phyloP scores from a whole-genome alignment of 495 filamentous ascomycete genomes.

The Neurospora sp. region DNA sequence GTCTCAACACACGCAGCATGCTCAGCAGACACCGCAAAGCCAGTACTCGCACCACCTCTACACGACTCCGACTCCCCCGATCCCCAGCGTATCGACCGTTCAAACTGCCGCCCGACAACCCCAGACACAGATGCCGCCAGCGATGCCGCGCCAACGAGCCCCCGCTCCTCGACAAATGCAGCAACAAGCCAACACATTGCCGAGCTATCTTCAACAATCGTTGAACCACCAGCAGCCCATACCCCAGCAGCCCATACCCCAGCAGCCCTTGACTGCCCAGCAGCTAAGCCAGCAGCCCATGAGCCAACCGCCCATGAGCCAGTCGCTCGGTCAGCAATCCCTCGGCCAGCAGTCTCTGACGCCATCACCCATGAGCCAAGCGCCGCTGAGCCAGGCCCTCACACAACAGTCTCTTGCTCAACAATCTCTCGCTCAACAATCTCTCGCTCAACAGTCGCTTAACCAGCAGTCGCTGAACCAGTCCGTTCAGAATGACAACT shows the following conservation, averaged over 20 bases:
- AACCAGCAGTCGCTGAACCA: conserved; percentile 20
- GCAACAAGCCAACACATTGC: conserved; percentile 13
- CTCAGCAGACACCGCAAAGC: conserved; percentile 8
- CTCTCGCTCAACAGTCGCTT: conserved; percentile 8
- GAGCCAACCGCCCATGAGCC: conserved; percentile 8
- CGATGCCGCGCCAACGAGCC: conserved; percentile 27
- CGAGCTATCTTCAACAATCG: conserved; percentile 26
- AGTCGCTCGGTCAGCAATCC: conserved; percentile 13
- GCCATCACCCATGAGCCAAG: conserved; percentile 6
- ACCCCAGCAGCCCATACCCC: conserved; percentile 10
- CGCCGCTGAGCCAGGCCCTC: conserved; percentile 13
- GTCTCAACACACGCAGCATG: conserved; percentile 5
- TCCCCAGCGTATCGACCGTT: conserved; percentile 25
- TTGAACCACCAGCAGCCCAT: conserved; percentile 21
- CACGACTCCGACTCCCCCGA: conserved; percentile 25
- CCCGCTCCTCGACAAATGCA: conserved; percentile 26
- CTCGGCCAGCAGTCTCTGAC: conserved; percentile 5
- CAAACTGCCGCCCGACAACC: conserved; percentile 31
- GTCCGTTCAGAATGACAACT: conserved; percentile 18
- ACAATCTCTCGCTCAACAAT: conserved; percentile 11
- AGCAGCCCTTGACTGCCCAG: conserved; percentile 13
- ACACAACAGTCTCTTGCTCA: conserved; percentile 10
- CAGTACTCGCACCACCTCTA: conserved; percentile 22
- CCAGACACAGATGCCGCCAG: conserved; percentile 20
- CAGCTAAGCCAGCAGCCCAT: conserved; percentile 14